These are phyloP conservation scores for Pichia gijzeniarum DNA, from an alignment of 805 yeast species.

Conservation along the genomic window DNA sequence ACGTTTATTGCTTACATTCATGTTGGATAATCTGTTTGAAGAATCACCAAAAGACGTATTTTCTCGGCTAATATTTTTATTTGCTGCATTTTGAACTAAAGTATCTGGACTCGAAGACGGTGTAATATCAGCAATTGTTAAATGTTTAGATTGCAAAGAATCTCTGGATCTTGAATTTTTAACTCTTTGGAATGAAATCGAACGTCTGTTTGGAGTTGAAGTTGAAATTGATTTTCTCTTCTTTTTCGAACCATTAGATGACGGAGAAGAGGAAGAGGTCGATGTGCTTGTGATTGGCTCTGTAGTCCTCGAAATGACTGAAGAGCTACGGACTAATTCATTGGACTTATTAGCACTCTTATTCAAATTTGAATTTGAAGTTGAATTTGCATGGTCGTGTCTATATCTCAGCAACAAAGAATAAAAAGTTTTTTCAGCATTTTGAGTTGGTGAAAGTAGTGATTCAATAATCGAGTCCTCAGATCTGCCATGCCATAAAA, in stretches of 20 bases:
- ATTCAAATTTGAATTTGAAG: neutral
- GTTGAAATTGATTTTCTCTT: conserved; percentile 40
- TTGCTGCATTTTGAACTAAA: neutral
- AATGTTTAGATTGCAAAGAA: conserved; percentile 14
- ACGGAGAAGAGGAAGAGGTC: conserved; percentile 3
- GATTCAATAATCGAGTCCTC: conserved; percentile 29
- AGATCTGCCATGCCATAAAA: conserved; percentile 52
- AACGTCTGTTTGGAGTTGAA: conserved; percentile 40
- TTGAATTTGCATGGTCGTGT: conserved; percentile 25
- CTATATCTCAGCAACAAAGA: conserved; percentile 31
- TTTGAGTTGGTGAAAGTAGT: conserved; percentile 25
- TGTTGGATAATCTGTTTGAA: neutral
- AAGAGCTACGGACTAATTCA: conserved; percentile 25
- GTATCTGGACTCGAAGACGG: conserved; percentile 1
- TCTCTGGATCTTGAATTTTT: conserved; percentile 15
- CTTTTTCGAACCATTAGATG: conserved; percentile 19
- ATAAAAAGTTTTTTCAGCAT: conserved; percentile 35
- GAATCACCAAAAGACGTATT: neutral
- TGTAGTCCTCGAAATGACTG: conserved; percentile 27
- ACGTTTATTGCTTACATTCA: conserved; percentile 1
- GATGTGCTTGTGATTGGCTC: conserved; percentile 11
- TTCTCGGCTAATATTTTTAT: neutral
- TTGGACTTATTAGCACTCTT: neutral
- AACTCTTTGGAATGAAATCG: conserved; percentile 39
- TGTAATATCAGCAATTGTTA: neutral